Conservation (phyloP, 2,329 filamentous ascomycete species). For the Zopfia rhizophila region DNA sequence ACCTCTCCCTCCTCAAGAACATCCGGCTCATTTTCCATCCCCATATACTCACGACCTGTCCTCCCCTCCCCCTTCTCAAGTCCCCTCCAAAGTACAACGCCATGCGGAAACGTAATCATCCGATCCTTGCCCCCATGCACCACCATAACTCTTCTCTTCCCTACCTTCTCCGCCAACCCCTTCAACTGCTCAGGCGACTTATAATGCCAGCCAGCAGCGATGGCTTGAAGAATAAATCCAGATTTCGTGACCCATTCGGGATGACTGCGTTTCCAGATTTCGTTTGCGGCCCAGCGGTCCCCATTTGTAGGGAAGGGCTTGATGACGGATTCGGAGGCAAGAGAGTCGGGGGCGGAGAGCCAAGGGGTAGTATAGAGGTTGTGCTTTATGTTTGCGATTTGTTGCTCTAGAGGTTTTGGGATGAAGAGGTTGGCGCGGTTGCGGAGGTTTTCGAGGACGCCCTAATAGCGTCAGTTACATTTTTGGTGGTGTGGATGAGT, state of each 20-base stretch:
- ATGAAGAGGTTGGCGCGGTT: constrained; percentile 68
- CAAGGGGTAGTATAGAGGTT: constrained; percentile 74
- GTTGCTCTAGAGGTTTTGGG: constrained; percentile 75
- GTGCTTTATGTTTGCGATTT: constrained; percentile 71
- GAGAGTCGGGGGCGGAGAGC: constrained; percentile 69
- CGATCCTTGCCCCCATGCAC: constrained; percentile 79
- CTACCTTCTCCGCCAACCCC: constrained; percentile 73
- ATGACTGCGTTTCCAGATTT: constrained; percentile 76
- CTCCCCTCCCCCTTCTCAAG: constrained; percentile 66
- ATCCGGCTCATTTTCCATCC: constrained; percentile 46
- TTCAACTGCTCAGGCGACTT: constrained; percentile 75
- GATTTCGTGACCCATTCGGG: constrained; percentile 68
- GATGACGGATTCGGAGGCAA: constrained; percentile 50
- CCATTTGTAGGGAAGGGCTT: constrained; percentile 76
- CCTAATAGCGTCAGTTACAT: constrained; percentile 52
- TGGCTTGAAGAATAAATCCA: constrained; percentile 80
- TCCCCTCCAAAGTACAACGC: constrained; percentile 71
- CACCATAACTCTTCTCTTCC: constrained; percentile 78
- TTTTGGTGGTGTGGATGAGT: constrained; percentile 69
- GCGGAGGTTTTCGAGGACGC: constrained; percentile 71
- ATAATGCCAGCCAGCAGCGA: constrained; percentile 82
- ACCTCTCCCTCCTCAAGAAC: constrained; percentile 58
- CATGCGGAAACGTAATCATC: constrained; percentile 82
- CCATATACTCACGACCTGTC: constrained; percentile 45
- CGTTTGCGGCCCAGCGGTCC: constrained; percentile 83